These are phyloP conservation scores for Neonectria ditissima DNA, from an alignment of 2,329 filamentous ascomycete species.

Conservation along the genomic window DNA sequence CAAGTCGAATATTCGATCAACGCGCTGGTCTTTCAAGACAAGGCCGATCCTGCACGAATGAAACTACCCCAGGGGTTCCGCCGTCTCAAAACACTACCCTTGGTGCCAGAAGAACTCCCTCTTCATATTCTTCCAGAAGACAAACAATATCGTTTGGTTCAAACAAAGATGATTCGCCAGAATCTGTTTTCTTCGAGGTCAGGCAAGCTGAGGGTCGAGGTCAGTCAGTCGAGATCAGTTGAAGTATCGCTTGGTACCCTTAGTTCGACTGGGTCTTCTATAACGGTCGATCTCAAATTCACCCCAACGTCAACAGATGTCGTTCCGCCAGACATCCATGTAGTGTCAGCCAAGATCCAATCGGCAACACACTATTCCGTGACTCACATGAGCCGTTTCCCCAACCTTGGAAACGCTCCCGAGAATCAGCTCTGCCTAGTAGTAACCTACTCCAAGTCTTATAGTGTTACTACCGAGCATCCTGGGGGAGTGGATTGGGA, in stretches of 20 bases:
- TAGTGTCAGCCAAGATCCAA: not conserved
- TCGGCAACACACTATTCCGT: constrained; percentile 8
- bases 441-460: constrained; percentile 3
- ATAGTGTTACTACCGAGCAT: not conserved
- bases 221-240: constrained; percentile 6
- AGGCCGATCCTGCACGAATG: not conserved
- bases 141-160: not conserved
- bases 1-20: constrained; percentile 30
- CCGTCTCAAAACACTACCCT: not conserved
- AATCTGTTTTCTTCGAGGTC: not conserved
- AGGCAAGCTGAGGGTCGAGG: constrained; percentile 2
- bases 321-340: not conserved
- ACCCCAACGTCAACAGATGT: not conserved
- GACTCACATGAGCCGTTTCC: not conserved
- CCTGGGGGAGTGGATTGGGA: not conserved
- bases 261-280: not conserved
- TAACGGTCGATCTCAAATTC: constrained; percentile 8
- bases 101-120: constrained; percentile 6
- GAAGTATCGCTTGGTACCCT: not conserved
- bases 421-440: not conserved
- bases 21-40: not conserved
- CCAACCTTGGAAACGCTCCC: not conserved
- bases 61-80: not conserved
- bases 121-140: constrained; percentile 1
- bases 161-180: constrained; percentile 7